A percentile compares a stretch with the other conserved stretches of the same genome.
Evolutionary conservation across 176 grass and related monocot genomes (phyloP).

Genomic region (Bolboschoenus planiculmis): DNA sequence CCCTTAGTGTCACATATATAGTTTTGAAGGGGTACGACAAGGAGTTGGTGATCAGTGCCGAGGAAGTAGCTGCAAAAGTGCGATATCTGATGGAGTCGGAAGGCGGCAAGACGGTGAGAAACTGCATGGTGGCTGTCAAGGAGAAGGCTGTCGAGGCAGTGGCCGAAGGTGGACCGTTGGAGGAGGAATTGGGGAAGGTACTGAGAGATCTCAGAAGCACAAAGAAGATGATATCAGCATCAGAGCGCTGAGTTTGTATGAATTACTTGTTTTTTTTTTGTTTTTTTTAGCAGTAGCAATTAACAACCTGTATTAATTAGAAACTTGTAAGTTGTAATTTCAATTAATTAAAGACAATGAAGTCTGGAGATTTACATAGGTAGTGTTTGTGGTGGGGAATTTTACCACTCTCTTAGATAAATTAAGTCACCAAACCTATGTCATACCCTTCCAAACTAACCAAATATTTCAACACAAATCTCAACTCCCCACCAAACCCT

Average conservation of each 20-base stretch:
- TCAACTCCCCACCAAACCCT: slow-evolving; percentile 10
- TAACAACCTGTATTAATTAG: neutral
- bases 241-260: neutral
- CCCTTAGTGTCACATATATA: too few relatives aligned
- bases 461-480: slow-evolving; percentile 6
- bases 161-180: neutral
- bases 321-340: neutral
- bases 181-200: neutral
- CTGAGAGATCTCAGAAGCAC: neutral
- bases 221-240: neutral
- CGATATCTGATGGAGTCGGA: slow-evolving; percentile 25
- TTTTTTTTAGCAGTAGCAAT: neutral
- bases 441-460: neutral
- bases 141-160: neutral
- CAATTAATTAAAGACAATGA: neutral
- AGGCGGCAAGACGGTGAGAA: neutral
- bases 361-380: too few relatives aligned
- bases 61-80: slow-evolving; percentile 25
- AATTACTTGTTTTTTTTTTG: too few relatives aligned
- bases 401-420: too few relatives aligned
- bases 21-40: slow-evolving; percentile 22
- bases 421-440: neutral
- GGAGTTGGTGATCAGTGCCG: slow-evolving; percentile 1
- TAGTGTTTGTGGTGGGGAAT: too few relatives aligned
- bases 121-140: neutral